Conservation (phyloP, 2,329 filamentous ascomycete species). For the Stagonosporopsis rhizophila region DNA sequence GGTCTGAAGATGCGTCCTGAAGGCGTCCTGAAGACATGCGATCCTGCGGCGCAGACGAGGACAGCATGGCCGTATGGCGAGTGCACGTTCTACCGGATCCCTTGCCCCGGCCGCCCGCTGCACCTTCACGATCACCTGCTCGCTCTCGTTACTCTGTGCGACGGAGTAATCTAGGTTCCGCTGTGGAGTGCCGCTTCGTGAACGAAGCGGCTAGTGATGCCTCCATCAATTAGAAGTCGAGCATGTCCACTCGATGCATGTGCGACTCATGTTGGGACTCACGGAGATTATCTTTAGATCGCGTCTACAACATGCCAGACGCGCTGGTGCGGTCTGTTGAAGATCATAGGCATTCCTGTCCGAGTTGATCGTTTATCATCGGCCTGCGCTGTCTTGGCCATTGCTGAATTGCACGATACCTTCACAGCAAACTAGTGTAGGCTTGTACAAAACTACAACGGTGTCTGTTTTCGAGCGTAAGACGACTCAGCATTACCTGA, state of each 20-base stretch:
- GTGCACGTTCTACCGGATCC: neutral
- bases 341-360: neutral
- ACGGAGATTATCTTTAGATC: slow-evolving; percentile 3
- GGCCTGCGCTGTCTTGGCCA: neutral
- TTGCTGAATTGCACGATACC: neutral
- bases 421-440: neutral
- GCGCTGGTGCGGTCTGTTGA: neutral
- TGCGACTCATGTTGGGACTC: neutral
- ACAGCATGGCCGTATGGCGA: neutral
- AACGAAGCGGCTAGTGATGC: neutral
- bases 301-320: neutral
- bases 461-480: neutral
- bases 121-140: neutral
- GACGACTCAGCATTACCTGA: no score
- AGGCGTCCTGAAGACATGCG: slow-evolving; percentile 2
- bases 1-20: slow-evolving; percentile 16
- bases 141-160: neutral
- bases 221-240: neutral
- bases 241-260: neutral
- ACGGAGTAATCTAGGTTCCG: slow-evolving; percentile 3
- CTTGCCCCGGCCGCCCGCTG: neutral
- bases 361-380: neutral
- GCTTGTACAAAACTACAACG: neutral
- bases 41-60: slow-evolving; percentile 1
- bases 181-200: neutral